A percentile compares a stretch with the other conserved stretches of the same genome.
Evolutionary conservation across 2,329 filamentous ascomycete genomes (phyloP).

Genomic region (Metarhizium album): DNA sequence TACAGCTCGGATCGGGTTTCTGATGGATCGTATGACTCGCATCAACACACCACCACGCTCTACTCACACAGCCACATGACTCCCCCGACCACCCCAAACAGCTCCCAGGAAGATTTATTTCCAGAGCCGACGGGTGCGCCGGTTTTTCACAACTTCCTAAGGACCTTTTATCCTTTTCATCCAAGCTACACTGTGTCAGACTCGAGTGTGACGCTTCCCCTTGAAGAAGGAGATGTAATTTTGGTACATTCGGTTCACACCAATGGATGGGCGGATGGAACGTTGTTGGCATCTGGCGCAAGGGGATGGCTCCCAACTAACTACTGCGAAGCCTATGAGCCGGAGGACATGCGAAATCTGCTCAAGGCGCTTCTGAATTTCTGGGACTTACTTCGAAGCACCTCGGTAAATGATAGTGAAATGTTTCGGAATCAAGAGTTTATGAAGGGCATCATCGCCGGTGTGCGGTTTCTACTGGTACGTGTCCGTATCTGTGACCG

Average conservation of each 20-base stretch:
- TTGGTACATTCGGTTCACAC: constrained; percentile 94
- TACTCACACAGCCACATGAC: constrained; percentile 56
- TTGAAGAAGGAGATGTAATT: constrained; percentile 85
- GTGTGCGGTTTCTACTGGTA: constrained; percentile 82
- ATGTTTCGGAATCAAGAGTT: constrained; percentile 88
- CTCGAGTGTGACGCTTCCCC: constrained; percentile 75
- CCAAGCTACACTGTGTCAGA: constrained; percentile 68
- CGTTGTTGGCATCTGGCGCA: constrained; percentile 71
- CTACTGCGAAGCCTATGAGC: constrained; percentile 93
- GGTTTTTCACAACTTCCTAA: constrained; percentile 86
- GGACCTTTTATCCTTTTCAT: constrained; percentile 88
- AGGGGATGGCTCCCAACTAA: constrained; percentile 96
- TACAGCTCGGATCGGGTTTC: constrained; percentile 15
- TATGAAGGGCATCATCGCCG: constrained; percentile 86
- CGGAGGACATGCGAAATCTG: constrained; percentile 73
- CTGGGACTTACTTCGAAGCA: constrained; percentile 80
- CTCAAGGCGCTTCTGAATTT: constrained; percentile 82
- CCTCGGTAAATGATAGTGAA: constrained; percentile 61
- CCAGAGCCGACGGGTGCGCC: constrained; percentile 38
- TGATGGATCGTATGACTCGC: constrained; percentile 20
- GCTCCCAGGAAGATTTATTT: constrained; percentile 48
- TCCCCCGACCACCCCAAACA: constrained; percentile 64
- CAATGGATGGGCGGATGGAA: constrained; percentile 97
- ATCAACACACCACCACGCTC: constrained; percentile 27
- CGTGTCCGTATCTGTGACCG: constrained; percentile 24